Base-by-base conservation (phyloP, 805 yeast species). In the Lachancea meyersii region DNA sequence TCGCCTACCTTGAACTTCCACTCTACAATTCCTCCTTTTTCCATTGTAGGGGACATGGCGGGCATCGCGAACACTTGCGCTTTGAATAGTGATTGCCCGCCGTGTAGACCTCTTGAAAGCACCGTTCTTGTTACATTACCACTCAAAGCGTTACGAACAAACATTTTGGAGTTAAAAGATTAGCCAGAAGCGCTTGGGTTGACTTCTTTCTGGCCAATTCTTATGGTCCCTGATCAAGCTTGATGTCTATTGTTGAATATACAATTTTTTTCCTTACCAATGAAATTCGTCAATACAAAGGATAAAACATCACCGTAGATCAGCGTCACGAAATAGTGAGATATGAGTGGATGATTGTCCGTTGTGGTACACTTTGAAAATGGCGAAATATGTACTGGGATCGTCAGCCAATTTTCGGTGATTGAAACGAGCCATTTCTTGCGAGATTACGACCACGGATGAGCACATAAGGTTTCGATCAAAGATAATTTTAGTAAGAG, bases 41-140 rank as follows among this genome's bases (percentile, higher is more conserved):
- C 87, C 98, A 91, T 91, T 5, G 98, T 91, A 33, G 98, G 98
- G 4, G 97, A 89, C 96, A 91, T 86, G 20, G 98, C 97, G 3
- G 98, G 98, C 97, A 91, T 91, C 41, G 72, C 80, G 68, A 86
- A 87, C 51, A 76, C 60, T 41, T 61, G 57, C 10, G 68, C 70
- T 40, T 58, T 55, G 21, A 38, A 41, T 3, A 53, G 22, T 7
- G 44, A 41, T n/a, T 40, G 27, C 6, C 61, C 47, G 6, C 51
- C 45, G 41, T 62, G 65, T 40, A 67, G 40, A 8, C 47, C 26
- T 35, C 60, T 24, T 5, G 26, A 13, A 6, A 9, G 19, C 18
- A 21, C 30, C 30, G 34, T 21, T 33, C 36, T 22, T 11, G 23
- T 28, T 10, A 18, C 37, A 5, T 22, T 20, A n/a, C 37, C 32